These are phyloP conservation scores for Prunus davidiana DNA, from an alignment of 306 rosid genomes.

Conservation along the genomic window DNA sequence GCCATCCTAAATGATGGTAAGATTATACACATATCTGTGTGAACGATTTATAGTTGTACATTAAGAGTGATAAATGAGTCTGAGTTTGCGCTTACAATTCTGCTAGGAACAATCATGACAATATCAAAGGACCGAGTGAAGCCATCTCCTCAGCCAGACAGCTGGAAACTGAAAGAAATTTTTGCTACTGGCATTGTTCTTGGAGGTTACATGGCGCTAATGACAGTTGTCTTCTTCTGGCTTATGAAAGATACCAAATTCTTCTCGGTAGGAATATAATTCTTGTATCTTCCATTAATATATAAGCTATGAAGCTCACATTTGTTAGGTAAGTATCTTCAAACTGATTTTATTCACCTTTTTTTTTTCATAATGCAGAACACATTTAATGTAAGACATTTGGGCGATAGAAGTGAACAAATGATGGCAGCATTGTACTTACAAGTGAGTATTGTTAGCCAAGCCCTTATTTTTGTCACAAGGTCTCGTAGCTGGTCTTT, in stretches of 20 bases:
- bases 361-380: slow-evolving; percentile 45
- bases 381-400: slow-evolving; percentile 46
- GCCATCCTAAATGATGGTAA: slow-evolving; percentile 94
- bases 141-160: slow-evolving; percentile 92
- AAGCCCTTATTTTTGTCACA: slow-evolving; percentile 92
- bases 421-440: slow-evolving; percentile 98
- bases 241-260: slow-evolving; percentile 56
- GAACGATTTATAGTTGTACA: background rate
- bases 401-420: slow-evolving; percentile 24
- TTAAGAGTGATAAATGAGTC: slow-evolving; percentile 5
- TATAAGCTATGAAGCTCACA: background rate
- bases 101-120: slow-evolving; percentile 92
- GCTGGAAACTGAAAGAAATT: slow-evolving; percentile 96
- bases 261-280: slow-evolving; percentile 56
- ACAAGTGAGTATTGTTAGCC: slow-evolving; percentile 98
- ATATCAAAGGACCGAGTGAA: slow-evolving; percentile 97
- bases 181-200: slow-evolving; percentile 95
- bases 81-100: slow-evolving; percentile 17
- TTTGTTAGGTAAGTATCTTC: background rate
- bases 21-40: slow-evolving; percentile 20
- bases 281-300: background rate
- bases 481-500: slow-evolving; percentile 97
- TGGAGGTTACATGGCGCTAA: slow-evolving; percentile 93
- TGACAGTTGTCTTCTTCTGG: slow-evolving; percentile 98
- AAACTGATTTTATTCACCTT: background rate